Percentiles rank a stretch among this genome's conserved stretches.
These are phyloP conservation scores for Acaromyces ingoldii DNA, from an alignment of 1,284 basidiomycete genomes.

Conservation along the genomic window DNA sequence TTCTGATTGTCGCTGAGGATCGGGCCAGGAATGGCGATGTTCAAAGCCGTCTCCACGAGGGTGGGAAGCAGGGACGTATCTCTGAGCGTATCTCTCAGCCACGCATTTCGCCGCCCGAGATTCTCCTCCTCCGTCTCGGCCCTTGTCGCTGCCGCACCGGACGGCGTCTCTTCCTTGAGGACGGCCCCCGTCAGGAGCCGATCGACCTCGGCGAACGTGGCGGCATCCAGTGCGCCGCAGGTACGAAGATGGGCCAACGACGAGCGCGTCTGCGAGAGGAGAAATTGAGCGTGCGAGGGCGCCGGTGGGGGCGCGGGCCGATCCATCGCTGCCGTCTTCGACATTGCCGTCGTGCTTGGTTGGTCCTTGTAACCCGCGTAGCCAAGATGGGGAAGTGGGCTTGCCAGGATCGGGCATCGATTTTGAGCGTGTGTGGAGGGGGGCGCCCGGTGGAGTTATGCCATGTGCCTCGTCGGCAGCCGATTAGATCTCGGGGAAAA, in stretches of 20 bases:
- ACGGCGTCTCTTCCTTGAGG: no score
- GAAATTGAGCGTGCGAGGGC: conserved; percentile 9
- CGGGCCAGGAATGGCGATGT: conserved; percentile 7
- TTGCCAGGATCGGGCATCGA: no score
- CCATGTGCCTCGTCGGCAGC: no score
- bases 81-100: conserved; percentile 4
- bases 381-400: no score
- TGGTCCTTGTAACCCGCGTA: no score
- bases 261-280: conserved; percentile 8
- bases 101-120: conserved; percentile 28
- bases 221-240: background rate
- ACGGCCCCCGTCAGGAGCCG: background rate
- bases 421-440: no score
- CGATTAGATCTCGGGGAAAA: no score
- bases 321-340: background rate
- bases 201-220: conserved; percentile 5
- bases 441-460: no score
- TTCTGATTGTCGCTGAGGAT: background rate
- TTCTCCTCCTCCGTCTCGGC: conserved; percentile 39
- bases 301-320: conserved; percentile 2
- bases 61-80: conserved; percentile 6
- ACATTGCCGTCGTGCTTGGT: no score
- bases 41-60: conserved; percentile 7
- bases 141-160: background rate
- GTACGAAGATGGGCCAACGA: conserved; percentile 8